Evolutionary conservation across 2,329 filamentous ascomycete species (phyloP).

Genomic region (Phoma sp.): DNA sequence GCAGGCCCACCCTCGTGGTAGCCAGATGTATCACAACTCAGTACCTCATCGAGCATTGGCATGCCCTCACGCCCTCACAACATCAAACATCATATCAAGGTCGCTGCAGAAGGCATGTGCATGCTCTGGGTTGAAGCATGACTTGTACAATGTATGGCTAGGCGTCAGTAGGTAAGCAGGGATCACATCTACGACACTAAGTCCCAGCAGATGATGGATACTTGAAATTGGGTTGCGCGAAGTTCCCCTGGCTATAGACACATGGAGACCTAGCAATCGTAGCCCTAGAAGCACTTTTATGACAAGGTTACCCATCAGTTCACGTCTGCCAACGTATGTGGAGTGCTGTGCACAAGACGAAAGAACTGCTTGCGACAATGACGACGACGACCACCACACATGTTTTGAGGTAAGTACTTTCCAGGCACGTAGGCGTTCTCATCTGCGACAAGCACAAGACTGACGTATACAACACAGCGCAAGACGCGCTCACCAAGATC

Average conservation of each 20-base stretch:
- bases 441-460: background rate
- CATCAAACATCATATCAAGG: background rate
- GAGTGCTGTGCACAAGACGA: background rate
- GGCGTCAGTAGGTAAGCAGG: background rate
- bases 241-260: background rate
- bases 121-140: background rate
- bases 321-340: background rate
- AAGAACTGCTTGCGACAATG: background rate
- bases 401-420: background rate
- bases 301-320: background rate
- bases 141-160: background rate
- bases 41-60: background rate
- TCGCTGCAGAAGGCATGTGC: background rate
- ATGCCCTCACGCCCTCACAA: background rate
- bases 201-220: background rate
- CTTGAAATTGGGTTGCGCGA: background rate
- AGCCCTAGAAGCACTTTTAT: background rate
- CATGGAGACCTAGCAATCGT: background rate
- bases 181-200: background rate
- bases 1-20: slow-evolving; percentile 18
- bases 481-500: background rate
- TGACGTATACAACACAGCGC: slow-evolving; percentile 1
- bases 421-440: background rate
- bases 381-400: background rate
- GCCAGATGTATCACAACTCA: slow-evolving; percentile 10